Conservation (phyloP, 148 eudicot species). For the Rhododendron mucronatum region DNA sequence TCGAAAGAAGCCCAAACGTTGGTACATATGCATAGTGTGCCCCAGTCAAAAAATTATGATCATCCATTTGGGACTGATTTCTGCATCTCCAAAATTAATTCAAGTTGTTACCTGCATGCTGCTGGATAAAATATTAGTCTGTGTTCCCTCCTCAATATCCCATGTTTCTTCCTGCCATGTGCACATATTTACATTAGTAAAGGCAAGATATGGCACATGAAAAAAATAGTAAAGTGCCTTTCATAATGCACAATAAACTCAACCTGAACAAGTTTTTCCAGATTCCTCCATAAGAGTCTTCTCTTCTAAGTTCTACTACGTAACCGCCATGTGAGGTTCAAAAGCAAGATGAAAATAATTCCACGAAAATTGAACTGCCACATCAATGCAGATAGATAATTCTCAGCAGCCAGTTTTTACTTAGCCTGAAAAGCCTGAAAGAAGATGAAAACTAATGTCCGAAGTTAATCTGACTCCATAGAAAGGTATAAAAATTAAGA, state of each 20-base stretch:
- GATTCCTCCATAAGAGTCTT: constrained; percentile 90
- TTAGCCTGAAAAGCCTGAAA: constrained; percentile 9
- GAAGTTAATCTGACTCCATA: neutral
- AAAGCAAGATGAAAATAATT: constrained; percentile 95
- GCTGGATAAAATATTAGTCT: constrained; percentile 89
- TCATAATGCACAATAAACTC: neutral
- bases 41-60: neutral
- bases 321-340: constrained; percentile 87
- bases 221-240: neutral
- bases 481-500: neutral
- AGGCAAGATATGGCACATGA: constrained; percentile 9
- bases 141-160: constrained; percentile 98
- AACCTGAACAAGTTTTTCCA: constrained; percentile 97
- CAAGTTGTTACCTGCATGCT: constrained; percentile 80
- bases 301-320: constrained; percentile 95
- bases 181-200: neutral
- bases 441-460: neutral
- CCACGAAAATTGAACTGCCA: constrained; percentile 96
- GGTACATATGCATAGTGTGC: neutral
- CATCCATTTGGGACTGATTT: neutral
- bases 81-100: neutral
- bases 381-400: constrained; percentile 13
- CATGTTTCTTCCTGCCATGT: constrained; percentile 86
- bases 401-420: constrained; percentile 14
- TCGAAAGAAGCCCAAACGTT: neutral